These are phyloP conservation scores for Plasmopara muralis DNA, from an alignment of 352 stramenopile species.

Conservation along the genomic window DNA sequence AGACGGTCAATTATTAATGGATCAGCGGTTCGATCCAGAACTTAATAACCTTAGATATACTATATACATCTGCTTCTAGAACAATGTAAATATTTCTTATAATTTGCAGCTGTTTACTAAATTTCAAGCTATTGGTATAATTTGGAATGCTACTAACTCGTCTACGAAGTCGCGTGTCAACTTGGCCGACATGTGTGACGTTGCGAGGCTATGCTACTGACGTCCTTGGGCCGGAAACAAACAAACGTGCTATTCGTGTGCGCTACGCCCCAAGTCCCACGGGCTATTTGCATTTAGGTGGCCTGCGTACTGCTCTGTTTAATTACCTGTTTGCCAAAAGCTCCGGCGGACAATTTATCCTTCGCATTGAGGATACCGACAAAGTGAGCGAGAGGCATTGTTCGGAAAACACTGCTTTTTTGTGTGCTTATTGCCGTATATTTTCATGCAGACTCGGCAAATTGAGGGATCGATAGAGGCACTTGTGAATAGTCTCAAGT, in stretches of 20 bases:
- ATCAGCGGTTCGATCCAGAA: too few species aligned
- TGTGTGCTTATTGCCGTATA: constrained; percentile 6
- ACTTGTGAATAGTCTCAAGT: constrained; percentile 85
- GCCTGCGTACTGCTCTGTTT: constrained; percentile 88
- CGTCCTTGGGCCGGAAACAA: constrained; percentile 2
- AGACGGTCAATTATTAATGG: too few species aligned
- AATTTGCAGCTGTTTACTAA: too few species aligned
- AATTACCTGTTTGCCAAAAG: constrained; percentile 90
- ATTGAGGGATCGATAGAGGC: constrained; percentile 80
- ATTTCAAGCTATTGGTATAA: too few species aligned
- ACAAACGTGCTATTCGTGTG: constrained; percentile 41
- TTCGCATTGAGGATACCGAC: constrained; percentile 92
- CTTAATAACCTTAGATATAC: too few species aligned
- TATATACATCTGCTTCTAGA: too few species aligned
- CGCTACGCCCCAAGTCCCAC: constrained; percentile 89
- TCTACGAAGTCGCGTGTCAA: constrained; percentile 10
- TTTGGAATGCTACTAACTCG: constrained; percentile 19
- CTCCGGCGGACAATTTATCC: constrained; percentile 75
- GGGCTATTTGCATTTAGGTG: constrained; percentile 86
- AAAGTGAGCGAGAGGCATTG: constrained; percentile 32
- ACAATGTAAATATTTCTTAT: too few species aligned
- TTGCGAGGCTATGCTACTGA: constrained; percentile 19
- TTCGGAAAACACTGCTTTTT: not conserved
- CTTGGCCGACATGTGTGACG: constrained; percentile 5
- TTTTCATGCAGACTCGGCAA: constrained; percentile 54